Evolutionary conservation across 23 red algal species (phyloP).

Genomic region (Cyanidium caldarium): DNA sequence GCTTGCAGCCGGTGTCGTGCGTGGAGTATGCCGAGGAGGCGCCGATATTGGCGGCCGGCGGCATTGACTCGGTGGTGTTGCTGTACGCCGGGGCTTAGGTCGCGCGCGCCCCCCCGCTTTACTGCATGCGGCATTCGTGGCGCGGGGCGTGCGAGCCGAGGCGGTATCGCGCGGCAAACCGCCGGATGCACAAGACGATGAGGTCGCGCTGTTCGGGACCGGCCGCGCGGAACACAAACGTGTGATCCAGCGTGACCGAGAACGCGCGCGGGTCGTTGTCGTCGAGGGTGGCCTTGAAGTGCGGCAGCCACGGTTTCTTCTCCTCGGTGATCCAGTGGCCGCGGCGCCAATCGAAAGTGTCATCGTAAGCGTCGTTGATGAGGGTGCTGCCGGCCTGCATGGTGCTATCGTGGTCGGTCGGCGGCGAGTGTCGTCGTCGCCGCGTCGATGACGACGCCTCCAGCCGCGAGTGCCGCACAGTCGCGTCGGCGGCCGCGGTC

Average conservation of each 20-base stretch:
- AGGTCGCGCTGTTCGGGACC: constrained; percentile 17
- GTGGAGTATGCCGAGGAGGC: not conserved
- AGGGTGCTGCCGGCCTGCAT: too few species aligned
- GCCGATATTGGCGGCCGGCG: not conserved
- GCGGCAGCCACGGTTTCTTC: constrained; percentile 7
- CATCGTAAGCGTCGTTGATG: not conserved
- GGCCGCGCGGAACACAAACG: constrained; percentile 15
- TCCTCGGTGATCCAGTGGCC: constrained; percentile 23
- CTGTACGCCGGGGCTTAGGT: not conserved
- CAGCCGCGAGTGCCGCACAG: too few species aligned
- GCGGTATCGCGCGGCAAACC: constrained; percentile 5
- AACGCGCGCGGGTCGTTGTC: constrained; percentile 11
- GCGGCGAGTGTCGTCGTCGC: too few species aligned
- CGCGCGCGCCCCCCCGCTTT: not conserved
- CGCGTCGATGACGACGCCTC: too few species aligned
- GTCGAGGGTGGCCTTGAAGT: not conserved
- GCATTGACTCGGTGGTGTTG: not conserved
- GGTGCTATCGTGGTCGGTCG: too few species aligned
- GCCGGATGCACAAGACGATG: constrained; percentile 12
- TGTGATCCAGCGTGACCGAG: constrained; percentile 10
- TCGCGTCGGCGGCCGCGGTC: not conserved
- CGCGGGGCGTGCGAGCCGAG: not conserved
- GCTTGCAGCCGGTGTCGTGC: not conserved
- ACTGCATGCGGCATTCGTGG: constrained; percentile 1
- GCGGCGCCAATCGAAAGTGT: not conserved